Evolutionary conservation across 306 rosid genomes (phyloP).

Genomic region (Styphnolobium japonicum): DNA sequence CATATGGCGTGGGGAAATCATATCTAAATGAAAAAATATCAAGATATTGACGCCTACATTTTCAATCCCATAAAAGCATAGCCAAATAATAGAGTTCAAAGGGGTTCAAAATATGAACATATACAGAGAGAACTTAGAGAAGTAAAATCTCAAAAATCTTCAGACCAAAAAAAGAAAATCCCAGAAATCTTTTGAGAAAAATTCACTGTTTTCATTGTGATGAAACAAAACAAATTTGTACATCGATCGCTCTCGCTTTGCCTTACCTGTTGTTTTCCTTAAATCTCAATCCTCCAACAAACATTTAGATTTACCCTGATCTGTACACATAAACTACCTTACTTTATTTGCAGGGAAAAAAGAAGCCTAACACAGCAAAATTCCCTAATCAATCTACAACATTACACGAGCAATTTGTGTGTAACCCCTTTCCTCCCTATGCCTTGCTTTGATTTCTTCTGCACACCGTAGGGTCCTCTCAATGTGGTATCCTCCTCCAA

Average conservation of each 20-base stretch:
- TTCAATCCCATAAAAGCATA: not conserved
- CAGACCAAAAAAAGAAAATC: not conserved
- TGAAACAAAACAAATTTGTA: constrained; percentile 28
- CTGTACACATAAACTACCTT: constrained; percentile 24
- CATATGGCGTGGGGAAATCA: not conserved
- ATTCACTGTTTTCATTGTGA: constrained; percentile 17
- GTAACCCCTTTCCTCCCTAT: constrained; percentile 42
- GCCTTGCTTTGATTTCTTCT: constrained; percentile 72
- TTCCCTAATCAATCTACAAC: constrained; percentile 38
- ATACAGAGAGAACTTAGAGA: not conserved
- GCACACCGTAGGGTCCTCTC: constrained; percentile 84
- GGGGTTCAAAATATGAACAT: not conserved
- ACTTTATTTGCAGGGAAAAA: constrained; percentile 17
- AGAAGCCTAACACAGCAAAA: not conserved
- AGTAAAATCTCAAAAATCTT: not conserved
- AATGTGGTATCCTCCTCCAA: constrained; percentile 91
- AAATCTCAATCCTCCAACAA: constrained; percentile 34
- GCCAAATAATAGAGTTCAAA: not conserved
- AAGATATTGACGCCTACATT: not conserved
- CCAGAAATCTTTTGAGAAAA: not conserved
- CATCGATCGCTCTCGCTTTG: not conserved
- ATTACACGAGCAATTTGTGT: constrained; percentile 59
- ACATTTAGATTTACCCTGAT: constrained; percentile 16
- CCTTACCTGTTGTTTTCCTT: constrained; percentile 16
- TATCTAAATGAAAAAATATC: not conserved